Conservation (phyloP, 2,329 filamentous ascomycete genomes). For the Aspergillus vadensis region DNA sequence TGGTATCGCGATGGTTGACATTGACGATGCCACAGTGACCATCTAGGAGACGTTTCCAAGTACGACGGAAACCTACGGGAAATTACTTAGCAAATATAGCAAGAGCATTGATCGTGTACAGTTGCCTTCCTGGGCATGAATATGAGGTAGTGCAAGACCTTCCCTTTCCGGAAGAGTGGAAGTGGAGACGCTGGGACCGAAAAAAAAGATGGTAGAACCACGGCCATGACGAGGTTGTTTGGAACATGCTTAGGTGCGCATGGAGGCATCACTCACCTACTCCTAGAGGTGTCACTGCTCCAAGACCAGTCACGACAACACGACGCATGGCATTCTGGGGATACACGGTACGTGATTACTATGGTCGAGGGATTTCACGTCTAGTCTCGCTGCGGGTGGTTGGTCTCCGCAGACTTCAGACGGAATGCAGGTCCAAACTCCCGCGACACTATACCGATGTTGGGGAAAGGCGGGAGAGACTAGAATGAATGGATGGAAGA, state of each 20-base stretch:
- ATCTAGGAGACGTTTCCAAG: constrained; percentile 79
- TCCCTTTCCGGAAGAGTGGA: constrained; percentile 31
- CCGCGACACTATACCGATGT: background rate
- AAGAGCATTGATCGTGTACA: constrained; percentile 13
- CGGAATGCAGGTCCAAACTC: background rate
- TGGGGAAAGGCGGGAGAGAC: constrained; percentile 5
- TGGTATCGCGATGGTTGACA: constrained; percentile 61
- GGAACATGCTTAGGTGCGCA: constrained; percentile 6
- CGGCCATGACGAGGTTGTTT: constrained; percentile 3
- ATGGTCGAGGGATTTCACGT: background rate
- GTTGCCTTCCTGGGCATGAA: constrained; percentile 22
- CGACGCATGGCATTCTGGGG: constrained; percentile 51
- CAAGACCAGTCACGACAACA: constrained; percentile 81
- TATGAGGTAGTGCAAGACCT: constrained; percentile 30
- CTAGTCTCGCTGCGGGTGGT: background rate
- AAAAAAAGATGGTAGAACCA: background rate
- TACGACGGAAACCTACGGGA: constrained; percentile 63
- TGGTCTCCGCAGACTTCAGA: background rate
- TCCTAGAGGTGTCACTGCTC: constrained; percentile 79
- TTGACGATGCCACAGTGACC: constrained; percentile 80
- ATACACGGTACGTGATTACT: background rate
- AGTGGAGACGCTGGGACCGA: constrained; percentile 30
- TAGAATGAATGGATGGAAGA: constrained; percentile 6
- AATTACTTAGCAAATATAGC: constrained; percentile 12
- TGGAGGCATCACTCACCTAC: constrained; percentile 56